A percentile compares a stretch with the other conserved stretches of the same genome.
Conservation (phyloP, 2,329 filamentous ascomycete species). For the Colletotrichum sp. region DNA sequence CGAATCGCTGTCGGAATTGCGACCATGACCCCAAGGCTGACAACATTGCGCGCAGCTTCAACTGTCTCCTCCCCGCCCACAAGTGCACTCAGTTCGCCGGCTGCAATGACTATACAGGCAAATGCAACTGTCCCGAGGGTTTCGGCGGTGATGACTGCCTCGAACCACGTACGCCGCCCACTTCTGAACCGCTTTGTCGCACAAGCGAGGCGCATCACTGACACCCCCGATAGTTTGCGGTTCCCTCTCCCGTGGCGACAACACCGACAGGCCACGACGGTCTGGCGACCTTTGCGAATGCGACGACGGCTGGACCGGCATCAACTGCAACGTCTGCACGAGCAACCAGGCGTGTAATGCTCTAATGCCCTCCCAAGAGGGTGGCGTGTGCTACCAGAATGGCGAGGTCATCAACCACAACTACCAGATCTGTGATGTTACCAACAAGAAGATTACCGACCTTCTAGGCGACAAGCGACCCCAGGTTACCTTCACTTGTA, state of each 20-base stretch:
- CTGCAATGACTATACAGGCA: constrained; percentile 89
- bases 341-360: constrained; percentile 84
- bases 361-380: constrained; percentile 82
- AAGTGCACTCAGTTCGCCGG: constrained; percentile 88
- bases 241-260: constrained; percentile 79
- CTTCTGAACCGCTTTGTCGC: neutral
- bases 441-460: constrained; percentile 90
- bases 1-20: neutral
- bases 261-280: constrained; percentile 82
- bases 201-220: constrained; percentile 1
- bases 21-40: constrained; percentile 21
- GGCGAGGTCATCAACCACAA: constrained; percentile 93
- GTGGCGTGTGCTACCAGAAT: constrained; percentile 89
- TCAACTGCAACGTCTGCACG: constrained; percentile 97
- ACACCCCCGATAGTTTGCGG: constrained; percentile 70
- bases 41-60: constrained; percentile 72
- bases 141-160: constrained; percentile 96
- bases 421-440: constrained; percentile 97
- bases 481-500: constrained; percentile 93
- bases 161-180: constrained; percentile 65
- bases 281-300: constrained; percentile 74
- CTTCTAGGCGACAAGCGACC: constrained; percentile 85
- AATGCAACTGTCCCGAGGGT: constrained; percentile 89
- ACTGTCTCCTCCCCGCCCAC: constrained; percentile 94
- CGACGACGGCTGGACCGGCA: constrained; percentile 91